Percentiles rank a stretch among this genome's conserved stretches.
Conservation (phyloP, 768 basidiomycete genomes). For the Leucocoprinus sp. region DNA sequence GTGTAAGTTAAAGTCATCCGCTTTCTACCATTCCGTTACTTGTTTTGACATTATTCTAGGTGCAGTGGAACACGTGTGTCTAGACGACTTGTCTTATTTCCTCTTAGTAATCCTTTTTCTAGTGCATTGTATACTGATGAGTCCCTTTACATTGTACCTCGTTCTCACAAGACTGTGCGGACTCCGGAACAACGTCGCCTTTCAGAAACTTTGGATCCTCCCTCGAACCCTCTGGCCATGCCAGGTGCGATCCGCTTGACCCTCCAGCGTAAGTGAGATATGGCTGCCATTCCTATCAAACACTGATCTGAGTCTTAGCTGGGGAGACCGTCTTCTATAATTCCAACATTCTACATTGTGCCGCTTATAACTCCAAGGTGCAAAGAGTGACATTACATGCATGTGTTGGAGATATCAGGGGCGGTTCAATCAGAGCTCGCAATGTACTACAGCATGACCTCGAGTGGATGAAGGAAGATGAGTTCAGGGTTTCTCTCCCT, state of each 20-base stretch:
- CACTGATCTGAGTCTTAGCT: constrained; percentile 25
- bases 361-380: constrained; percentile 42
- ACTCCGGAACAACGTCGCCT: constrained; percentile 48
- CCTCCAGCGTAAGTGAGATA: constrained; percentile 39
- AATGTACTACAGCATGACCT: constrained; percentile 73
- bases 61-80: constrained; percentile 78
- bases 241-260: constrained; percentile 52
- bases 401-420: constrained; percentile 53
- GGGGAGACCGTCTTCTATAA: constrained; percentile 79
- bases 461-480: constrained; percentile 53
- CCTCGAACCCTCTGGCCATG: constrained; percentile 56
- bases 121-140: constrained; percentile 63
- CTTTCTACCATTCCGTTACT: neutral
- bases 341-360: constrained; percentile 72
- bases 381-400: constrained; percentile 64
- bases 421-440: constrained; percentile 54
- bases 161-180: constrained; percentile 51
- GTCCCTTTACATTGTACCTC: constrained; percentile 66
- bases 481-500: constrained; percentile 37
- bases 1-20: constrained; percentile 33
- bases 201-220: constrained; percentile 44
- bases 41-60: constrained; percentile 28
- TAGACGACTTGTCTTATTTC: neutral
- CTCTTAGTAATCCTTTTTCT: constrained; percentile 2
- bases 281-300: neutral